phyloP scores from a whole-genome alignment of 2,329 filamentous ascomycete genomes.

The Botrytis fragariae region DNA sequence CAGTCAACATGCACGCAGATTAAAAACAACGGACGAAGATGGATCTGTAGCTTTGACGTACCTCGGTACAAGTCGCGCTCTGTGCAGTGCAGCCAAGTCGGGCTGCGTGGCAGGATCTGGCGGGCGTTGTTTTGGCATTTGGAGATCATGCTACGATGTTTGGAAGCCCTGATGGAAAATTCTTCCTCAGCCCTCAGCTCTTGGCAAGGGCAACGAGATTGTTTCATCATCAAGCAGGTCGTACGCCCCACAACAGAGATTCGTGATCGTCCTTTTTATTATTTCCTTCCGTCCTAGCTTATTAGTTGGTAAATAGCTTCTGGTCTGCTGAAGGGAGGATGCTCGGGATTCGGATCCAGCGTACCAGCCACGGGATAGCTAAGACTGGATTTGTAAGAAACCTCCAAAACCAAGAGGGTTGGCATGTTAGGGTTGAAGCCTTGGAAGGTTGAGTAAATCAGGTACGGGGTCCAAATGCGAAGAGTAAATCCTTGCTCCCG shows the following conservation, averaged over 20 bases:
- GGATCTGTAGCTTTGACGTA: slow-evolving; percentile 1
- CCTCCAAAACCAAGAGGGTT: neutral
- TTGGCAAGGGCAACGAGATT: slow-evolving; percentile 2
- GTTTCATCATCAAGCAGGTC: neutral
- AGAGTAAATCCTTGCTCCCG: neutral
- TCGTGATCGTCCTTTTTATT: neutral
- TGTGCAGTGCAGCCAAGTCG: slow-evolving; percentile 6
- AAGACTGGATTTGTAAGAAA: neutral
- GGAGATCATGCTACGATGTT: slow-evolving; percentile 4
- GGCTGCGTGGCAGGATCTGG: slow-evolving; percentile 12
- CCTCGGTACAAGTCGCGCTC: slow-evolving; percentile 5
- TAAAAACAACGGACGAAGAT: slow-evolving; percentile 1
- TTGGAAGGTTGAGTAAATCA: neutral
- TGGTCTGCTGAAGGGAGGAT: neutral
- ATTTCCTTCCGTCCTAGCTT: neutral
- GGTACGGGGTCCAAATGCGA: neutral
- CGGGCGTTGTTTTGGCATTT: neutral
- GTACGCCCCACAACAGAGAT: neutral
- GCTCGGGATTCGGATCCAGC: slow-evolving; percentile 4
- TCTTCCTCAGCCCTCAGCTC: slow-evolving; percentile 1
- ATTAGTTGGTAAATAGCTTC: neutral
- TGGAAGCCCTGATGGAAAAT: slow-evolving; percentile 3
- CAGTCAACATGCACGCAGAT: neutral
- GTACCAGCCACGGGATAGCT: neutral
- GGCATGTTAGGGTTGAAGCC: neutral